Percentiles rank a stretch among this genome's conserved stretches.
Evolutionary conservation across 352 stramenopile genomes (phyloP).

Genomic region (Phytopythium delawarense): DNA sequence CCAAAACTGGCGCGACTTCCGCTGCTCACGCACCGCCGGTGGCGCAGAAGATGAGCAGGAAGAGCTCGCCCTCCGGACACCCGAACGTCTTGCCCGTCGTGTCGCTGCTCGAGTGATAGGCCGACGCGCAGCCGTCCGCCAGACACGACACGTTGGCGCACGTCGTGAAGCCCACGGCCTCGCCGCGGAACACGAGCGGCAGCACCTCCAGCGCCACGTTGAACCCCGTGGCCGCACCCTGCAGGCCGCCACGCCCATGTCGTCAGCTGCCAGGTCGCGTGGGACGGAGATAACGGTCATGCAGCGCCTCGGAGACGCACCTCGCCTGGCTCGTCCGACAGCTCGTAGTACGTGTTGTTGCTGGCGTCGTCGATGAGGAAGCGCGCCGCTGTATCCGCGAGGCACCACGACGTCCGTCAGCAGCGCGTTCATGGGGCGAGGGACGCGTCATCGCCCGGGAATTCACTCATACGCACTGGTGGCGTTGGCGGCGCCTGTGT

Average conservation of each 20-base stretch:
- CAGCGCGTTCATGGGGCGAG: no score
- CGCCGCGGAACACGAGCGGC: not conserved
- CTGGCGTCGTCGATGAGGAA: constrained; percentile 6
- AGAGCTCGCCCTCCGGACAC: constrained; percentile 5
- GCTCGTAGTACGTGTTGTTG: constrained; percentile 11
- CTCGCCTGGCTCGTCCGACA: constrained; percentile 6
- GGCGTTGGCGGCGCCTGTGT: constrained; percentile 8
- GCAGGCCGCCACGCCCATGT: not conserved
- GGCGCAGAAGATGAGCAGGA: constrained; percentile 8
- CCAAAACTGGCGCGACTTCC: not conserved
- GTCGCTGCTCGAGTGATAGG: constrained; percentile 10
- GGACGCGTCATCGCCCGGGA: no score
- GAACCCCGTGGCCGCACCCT: constrained; percentile 5
- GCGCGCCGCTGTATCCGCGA: not conserved
- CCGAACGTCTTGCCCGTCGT: constrained; percentile 9
- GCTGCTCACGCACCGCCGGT: not conserved
- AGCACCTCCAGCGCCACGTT: constrained; percentile 8
- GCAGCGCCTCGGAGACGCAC: not conserved
- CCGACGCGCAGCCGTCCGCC: constrained; percentile 2
- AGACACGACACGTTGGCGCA: constrained; percentile 2
- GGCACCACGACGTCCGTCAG: no score
- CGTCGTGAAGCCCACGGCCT: constrained; percentile 3
- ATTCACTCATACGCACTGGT: constrained; percentile 2
- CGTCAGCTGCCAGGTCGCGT: not conserved
- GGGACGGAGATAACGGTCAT: not conserved